Percentiles rank a stretch among this genome's conserved stretches.
These are phyloP conservation scores for Phytophthora aleatoria DNA, from an alignment of 352 stramenopile genomes.

Conservation along the genomic window DNA sequence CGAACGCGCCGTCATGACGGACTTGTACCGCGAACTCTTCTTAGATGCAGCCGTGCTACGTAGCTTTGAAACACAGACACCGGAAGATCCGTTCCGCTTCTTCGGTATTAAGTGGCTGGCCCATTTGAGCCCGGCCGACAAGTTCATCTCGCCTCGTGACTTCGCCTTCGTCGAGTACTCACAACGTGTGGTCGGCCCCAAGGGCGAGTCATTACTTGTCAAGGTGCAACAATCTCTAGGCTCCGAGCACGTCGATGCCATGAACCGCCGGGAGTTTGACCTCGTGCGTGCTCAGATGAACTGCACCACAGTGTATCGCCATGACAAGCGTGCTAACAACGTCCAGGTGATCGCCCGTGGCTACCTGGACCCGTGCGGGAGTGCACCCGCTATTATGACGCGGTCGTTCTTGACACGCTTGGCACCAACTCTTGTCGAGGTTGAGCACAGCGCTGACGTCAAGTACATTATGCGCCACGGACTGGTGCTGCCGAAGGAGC, in stretches of 20 bases:
- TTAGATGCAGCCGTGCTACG: constrained; percentile 49
- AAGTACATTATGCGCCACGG: constrained; percentile 58
- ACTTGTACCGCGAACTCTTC: constrained; percentile 49
- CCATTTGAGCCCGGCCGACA: constrained; percentile 46
- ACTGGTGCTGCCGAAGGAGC: constrained; percentile 42
- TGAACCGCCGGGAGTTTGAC: constrained; percentile 53
- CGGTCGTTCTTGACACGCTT: constrained; percentile 50
- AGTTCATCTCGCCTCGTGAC: constrained; percentile 55
- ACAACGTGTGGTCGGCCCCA: constrained; percentile 33
- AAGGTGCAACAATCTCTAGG: constrained; percentile 50
- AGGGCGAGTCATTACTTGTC: constrained; percentile 46
- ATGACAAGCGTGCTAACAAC: constrained; percentile 47
- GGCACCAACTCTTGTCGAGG: constrained; percentile 47
- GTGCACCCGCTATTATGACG: constrained; percentile 36
- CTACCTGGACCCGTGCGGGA: constrained; percentile 46
- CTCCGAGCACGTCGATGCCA: constrained; percentile 36
- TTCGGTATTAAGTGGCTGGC: constrained; percentile 60
- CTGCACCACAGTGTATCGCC: constrained; percentile 52
- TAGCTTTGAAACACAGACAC: constrained; percentile 42
- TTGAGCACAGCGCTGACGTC: constrained; percentile 54
- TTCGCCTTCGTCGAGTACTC: constrained; percentile 58
- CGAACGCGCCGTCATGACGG: constrained; percentile 51
- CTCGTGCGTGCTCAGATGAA: constrained; percentile 45
- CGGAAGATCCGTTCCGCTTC: constrained; percentile 50
- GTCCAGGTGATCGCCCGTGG: constrained; percentile 50